Conservation (phyloP, 225 moss, liverwort and hornwort genomes). For the Anthoceros angustus region DNA sequence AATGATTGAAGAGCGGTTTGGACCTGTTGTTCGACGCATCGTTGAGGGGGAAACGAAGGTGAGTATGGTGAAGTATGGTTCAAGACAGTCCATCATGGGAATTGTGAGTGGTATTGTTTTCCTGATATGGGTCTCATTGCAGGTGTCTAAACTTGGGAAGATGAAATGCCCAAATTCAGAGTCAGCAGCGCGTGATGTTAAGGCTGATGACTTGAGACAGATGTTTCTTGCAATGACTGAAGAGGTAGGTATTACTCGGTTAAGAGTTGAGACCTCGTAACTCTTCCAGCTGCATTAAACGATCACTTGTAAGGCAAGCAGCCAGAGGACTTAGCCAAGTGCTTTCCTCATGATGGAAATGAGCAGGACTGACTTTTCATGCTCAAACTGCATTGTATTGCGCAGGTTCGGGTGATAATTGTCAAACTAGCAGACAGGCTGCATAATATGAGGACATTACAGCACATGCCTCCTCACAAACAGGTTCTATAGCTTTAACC, state of each 20-base stretch:
- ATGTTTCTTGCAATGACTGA: constrained; percentile 99
- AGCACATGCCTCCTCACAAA: constrained; percentile 84
- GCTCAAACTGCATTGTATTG: not conserved
- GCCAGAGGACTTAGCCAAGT: no score
- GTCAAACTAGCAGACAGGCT: constrained; percentile 96
- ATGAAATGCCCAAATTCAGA: constrained; percentile 85
- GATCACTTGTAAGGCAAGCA: no score
- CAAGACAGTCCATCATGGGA: not conserved
- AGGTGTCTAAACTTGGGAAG: constrained; percentile 99
- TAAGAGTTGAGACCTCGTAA: no score
- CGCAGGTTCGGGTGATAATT: constrained; percentile 95
- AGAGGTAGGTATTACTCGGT: constrained; percentile 32
- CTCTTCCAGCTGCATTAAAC: no score
- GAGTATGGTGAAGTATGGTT: not conserved
- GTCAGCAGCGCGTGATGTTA: constrained; percentile 59
- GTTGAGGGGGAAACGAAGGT: constrained; percentile 99
- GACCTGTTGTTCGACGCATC: constrained; percentile 80
- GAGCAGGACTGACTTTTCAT: no score
- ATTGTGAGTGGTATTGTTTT: not conserved
- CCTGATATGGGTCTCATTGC: constrained; percentile 11
- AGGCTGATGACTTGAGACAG: constrained; percentile 98
- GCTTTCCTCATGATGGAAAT: no score
- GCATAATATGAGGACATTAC: constrained; percentile 93
- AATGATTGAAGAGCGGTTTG: constrained; percentile 87
- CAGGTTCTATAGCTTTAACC: constrained; percentile 28